Evolutionary conservation across 2,329 filamentous ascomycete species (phyloP), one percentile per base, ranked within the genome.

Genomic region (Stagonosporopsis rhizophila): DNA sequence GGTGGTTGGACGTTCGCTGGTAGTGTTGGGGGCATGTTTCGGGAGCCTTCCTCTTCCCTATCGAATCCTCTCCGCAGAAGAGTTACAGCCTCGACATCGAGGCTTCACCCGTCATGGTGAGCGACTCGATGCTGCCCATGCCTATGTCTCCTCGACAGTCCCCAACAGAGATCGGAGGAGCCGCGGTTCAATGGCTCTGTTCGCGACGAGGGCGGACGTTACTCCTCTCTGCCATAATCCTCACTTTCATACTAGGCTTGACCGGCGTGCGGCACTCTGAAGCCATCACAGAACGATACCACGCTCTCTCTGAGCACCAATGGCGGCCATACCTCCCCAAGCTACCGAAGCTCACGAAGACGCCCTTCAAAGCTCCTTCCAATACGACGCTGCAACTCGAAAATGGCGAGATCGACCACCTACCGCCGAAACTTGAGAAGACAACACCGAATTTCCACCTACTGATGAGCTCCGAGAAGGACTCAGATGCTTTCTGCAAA

Each of bases 401-500:
- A 58, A 72, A 69, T 38, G 72, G 69, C 39, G 60, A 69, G 6
- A 62, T 72, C 38, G 60, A 60, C 17, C 57, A 64, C 35, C 58
- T 74, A 2, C 72, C 73, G 6, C 44, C 61, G 9, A 63, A 63
- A 9, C 65, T 76, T 22, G 68, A 68, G 40, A 75, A 75, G 55
- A 59, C 60, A 17, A 73, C 70, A 34, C 71, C 72, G 0, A 74
- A 73, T 42, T 83, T 87, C 59, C 85, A 87, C 67, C 78, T 87
- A 34, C 69, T 87, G 25, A 76, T 87, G 44, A 80, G 82, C 6
- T 78, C 81, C 6, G 75, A 77, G 34, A 74, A 76, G n/a, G 77
- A 78, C 38, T 81, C 79, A 32, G 62, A 78, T 17, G 77, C 80
- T n/a, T 78, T 87, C 37, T 87, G 85, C 76, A 83, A 83, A 61